Percentiles rank a stretch among this genome's conserved stretches.
Evolutionary conservation across 176 grass and related monocot species (phyloP).

Genomic region (Paspalum vaginatum): DNA sequence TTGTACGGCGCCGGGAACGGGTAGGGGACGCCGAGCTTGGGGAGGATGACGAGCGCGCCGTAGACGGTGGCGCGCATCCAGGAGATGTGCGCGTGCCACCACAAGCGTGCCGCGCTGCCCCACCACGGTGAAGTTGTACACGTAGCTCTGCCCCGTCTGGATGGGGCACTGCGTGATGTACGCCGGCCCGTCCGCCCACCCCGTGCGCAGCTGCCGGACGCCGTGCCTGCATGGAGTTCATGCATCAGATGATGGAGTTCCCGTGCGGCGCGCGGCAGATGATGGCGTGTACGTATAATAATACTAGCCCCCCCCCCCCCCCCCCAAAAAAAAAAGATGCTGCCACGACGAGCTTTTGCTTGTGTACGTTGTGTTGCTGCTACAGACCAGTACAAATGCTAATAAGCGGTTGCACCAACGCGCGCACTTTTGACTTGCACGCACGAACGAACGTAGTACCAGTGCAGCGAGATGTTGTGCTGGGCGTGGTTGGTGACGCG

Average conservation of each 20-base stretch:
- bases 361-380: not conserved
- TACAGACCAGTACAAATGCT: no score
- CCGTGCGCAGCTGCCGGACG: slow-evolving; percentile 67
- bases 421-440: slow-evolving; percentile 1
- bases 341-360: not conserved
- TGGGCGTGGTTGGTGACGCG: slow-evolving; percentile 73
- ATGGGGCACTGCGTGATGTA: slow-evolving; percentile 92
- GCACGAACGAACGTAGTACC: slow-evolving; percentile 30
- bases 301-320: no score
- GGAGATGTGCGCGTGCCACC: slow-evolving; percentile 87
- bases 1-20: slow-evolving; percentile 66
- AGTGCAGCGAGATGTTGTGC: slow-evolving; percentile 76
- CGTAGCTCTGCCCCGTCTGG: slow-evolving; percentile 69
- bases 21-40: slow-evolving; percentile 67
- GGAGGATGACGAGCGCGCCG: slow-evolving; percentile 72
- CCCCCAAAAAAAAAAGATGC: no score
- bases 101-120: slow-evolving; percentile 86
- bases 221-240: slow-evolving; percentile 58
- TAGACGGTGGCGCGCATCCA: slow-evolving; percentile 78
- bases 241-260: no score
- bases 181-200: slow-evolving; percentile 78
- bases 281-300: no score
- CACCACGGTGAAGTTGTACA: slow-evolving; percentile 73
- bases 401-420: no score
- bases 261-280: no score